These are phyloP conservation scores for Umbelopsis sp. DNA, from an alignment of 192 early-diverging fungal genomes.

Conservation along the genomic window DNA sequence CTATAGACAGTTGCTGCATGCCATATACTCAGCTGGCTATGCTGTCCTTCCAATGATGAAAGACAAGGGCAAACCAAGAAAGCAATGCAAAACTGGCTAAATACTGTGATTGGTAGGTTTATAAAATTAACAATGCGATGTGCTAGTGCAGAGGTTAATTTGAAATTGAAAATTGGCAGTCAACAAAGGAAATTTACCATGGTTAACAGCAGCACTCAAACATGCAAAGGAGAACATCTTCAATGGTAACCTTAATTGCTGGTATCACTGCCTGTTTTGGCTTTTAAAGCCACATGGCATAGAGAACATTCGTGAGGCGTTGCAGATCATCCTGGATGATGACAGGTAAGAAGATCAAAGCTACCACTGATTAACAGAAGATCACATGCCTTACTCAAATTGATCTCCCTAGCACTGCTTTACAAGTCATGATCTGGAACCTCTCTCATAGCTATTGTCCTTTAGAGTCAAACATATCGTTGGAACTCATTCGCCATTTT, in stretches of 20 bases:
- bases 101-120: not conserved
- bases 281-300: not conserved
- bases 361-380: not conserved
- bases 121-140: too few species aligned
- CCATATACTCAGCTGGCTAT: constrained; percentile 5
- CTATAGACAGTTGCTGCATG: not conserved
- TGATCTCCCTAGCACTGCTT: not conserved
- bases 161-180: too few species aligned
- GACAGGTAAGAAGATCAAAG: not conserved
- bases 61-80: not conserved
- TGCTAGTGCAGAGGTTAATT: too few species aligned
- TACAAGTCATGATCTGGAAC: not conserved
- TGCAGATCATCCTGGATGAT: not conserved
- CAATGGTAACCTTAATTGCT: constrained; percentile 22
- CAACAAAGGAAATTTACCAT: not conserved
- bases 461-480: not conserved
- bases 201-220: not conserved
- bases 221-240: constrained; percentile 13
- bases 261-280: constrained; percentile 21
- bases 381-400: not conserved
- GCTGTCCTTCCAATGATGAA: constrained; percentile 22
- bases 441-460: not conserved
- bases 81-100: not conserved
- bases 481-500: not conserved
- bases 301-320: not conserved